Evolutionary conservation across 2,329 filamentous ascomycete species (phyloP).

Genomic region (Albophoma yamanashiensis): DNA sequence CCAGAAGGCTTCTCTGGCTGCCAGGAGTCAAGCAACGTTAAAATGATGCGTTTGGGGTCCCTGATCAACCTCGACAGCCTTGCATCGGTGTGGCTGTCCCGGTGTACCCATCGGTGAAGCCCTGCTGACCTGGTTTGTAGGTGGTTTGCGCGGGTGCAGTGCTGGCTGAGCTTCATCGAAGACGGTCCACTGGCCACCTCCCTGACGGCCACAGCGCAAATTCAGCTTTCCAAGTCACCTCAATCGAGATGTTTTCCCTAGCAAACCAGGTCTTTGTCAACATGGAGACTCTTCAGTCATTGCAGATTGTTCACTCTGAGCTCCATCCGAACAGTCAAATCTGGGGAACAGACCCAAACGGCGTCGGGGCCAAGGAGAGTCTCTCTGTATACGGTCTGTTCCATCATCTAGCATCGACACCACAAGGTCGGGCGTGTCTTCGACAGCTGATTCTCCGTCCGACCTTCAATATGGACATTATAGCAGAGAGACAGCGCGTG

Average conservation of each 20-base stretch:
- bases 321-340: slow-evolving; percentile 73
- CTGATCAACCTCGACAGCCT: slow-evolving; percentile 64
- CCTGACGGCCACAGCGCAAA: slow-evolving; percentile 46
- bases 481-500: slow-evolving; percentile 60
- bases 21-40: slow-evolving; percentile 24
- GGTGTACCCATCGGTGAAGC: background rate
- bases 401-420: slow-evolving; percentile 59
- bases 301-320: slow-evolving; percentile 80
- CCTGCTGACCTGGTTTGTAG: slow-evolving; percentile 19
- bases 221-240: slow-evolving; percentile 42
- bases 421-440: slow-evolving; percentile 65
- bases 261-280: slow-evolving; percentile 64
- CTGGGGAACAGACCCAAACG: slow-evolving; percentile 37
- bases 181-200: slow-evolving; percentile 45
- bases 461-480: slow-evolving; percentile 54
- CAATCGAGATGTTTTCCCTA: slow-evolving; percentile 67
- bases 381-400: slow-evolving; percentile 81
- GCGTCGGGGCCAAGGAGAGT: slow-evolving; percentile 63
- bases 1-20: background rate
- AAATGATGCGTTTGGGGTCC: slow-evolving; percentile 57
- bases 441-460: slow-evolving; percentile 78
- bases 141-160: slow-evolving; percentile 83
- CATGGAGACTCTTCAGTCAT: slow-evolving; percentile 64
- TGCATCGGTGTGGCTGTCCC: slow-evolving; percentile 42
- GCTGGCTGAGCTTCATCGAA: slow-evolving; percentile 63